Evolutionary conservation across 2,329 filamentous ascomycete genomes (phyloP), one percentile per base, ranked within the genome.

Genomic region (Colletotrichum phormii): DNA sequence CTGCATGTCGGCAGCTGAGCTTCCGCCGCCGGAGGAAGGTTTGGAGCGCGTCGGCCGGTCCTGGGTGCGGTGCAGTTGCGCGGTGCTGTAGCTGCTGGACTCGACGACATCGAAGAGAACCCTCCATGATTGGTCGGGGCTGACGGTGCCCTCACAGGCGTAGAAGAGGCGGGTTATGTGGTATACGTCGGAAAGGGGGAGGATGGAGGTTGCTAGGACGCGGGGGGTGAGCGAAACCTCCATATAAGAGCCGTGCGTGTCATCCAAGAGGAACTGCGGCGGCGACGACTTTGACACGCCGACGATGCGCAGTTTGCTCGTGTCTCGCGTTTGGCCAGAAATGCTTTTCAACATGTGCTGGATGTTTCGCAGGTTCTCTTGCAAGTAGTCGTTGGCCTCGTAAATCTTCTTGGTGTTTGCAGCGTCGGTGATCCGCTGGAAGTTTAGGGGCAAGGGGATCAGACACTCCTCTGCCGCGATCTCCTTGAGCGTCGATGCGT

Each of bases 291-390:
- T 72, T 7, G 71, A 72, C 24, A 73, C 51, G 24, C 68, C 67
- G 22, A 73, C 57, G 12, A 73, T 67, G 26, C 68, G 62, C 7
- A 73, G 68, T 24, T 73, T 75, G 60, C 35, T 74, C 13, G 57
- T 51, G 75, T 63, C 37, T 64, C 54, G 66, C 8, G 78, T 74
- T 51, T 75, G 70, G 18, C 74, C 77, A 4, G 80, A 79, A 66
- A 87, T 76, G n/a, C 81, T 79, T 51, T 79, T 78, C 35, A 88
- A 73, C 86, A 88, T 87, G 61, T 82, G 80, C 68, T 83, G 82
- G 70, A 88, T 82, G 62, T 89, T 89, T 69, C 76, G 75, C 24
- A 87, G 73, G 72, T 89, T 89, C 63, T 87, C 86, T 15, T 79
- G 72, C 29, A 85, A 79, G n/a, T 82, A 81, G 73, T 87, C 85